phyloP scores from a whole-genome alignment of 495 filamentous ascomycete genomes.

The Haplographium delicatum region DNA sequence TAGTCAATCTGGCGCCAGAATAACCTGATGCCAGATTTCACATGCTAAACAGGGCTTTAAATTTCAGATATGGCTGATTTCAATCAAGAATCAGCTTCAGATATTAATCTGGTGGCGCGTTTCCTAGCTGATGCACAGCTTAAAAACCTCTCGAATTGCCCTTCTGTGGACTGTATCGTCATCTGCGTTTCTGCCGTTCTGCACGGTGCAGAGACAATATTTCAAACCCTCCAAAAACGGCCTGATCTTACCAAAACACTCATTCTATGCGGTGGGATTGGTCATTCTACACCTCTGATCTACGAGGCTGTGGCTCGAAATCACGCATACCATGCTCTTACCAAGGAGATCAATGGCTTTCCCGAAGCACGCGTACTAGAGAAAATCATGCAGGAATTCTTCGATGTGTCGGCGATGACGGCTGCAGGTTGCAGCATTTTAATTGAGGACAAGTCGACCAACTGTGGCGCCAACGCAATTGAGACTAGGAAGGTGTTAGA shows the following conservation, averaged over 20 bases:
- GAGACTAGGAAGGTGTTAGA: conserved; percentile 28
- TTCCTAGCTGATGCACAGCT: conserved; percentile 27
- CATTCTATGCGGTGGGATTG: conserved; percentile 35
- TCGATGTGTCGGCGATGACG: conserved; percentile 19
- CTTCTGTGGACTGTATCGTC: conserved; percentile 27
- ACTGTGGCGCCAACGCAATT: conserved; percentile 34
- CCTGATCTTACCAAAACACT: conserved; percentile 28
- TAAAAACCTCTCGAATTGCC: neutral
- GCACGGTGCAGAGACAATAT: conserved; percentile 19
- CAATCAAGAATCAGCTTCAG: neutral
- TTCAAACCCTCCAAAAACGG: conserved; percentile 10
- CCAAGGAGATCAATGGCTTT: conserved; percentile 20
- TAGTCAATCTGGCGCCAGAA: too few species aligned
- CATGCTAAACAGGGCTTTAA: too few species aligned
- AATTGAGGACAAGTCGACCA: conserved; percentile 33
- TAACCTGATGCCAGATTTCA: too few species aligned
- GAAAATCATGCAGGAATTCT: conserved; percentile 26
- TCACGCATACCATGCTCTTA: conserved; percentile 23
- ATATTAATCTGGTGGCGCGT: conserved; percentile 26
- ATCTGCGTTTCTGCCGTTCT: conserved; percentile 28
- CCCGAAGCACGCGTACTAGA: conserved; percentile 32
- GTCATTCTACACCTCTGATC: conserved; percentile 33
- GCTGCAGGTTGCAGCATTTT: conserved; percentile 25
- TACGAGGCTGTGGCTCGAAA: conserved; percentile 29
- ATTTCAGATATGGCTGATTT: too few species aligned